Evolutionary conservation across 129 eudicot species (phyloP), one percentile per base, ranked within the genome.

Genomic region (Arctium lappa): DNA sequence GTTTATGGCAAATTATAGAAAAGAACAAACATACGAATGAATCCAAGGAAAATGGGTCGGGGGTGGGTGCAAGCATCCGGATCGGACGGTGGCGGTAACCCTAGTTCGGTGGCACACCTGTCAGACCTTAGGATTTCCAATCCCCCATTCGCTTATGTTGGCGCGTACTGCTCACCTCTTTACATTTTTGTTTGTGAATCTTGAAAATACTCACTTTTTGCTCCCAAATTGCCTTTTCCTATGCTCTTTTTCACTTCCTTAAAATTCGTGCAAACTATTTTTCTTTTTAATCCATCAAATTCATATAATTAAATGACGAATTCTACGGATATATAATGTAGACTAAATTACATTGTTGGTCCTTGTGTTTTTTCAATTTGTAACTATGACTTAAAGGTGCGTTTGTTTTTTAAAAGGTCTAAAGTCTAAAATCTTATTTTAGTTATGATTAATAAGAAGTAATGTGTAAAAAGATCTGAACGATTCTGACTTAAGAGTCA

Each of bases 31-130:
- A 60, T 60, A 60, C 29, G 68, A 60, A 60, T 60, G 13, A 60
- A 1, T 16, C 68, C 68, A 60, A 16, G 68, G 68, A 60, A 60
- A 60, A 13, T 29, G 68, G 68, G 68, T 29, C n/a, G 29, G 68
- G 68, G 68, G 68, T 60, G 29, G 86, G 82, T 86, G 83, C 85
- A 72, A 46, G 68, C 48, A 33, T 44, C 69, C 81, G 62, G 79
- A 81, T 84, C 86, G 42, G 42, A 84, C 85, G 88, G 84, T 60
- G 78, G 75, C 30, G 36, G 72, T 84, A 8, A 63, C 68, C 81
- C 73, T 53, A 53, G 80, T 72, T 72, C 80, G 88, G 84, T 74
- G 63, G 74, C 86, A 72, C 69, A 11, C 4, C 72, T 76, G 56
- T 37, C 77, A 77, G 78, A 38, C 76, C 72, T 27, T 62, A 46